Evolutionary conservation across 2,329 filamentous ascomycete species (phyloP), one percentile per base, ranked within the genome.

Genomic region (Penicillium rolfsii): DNA sequence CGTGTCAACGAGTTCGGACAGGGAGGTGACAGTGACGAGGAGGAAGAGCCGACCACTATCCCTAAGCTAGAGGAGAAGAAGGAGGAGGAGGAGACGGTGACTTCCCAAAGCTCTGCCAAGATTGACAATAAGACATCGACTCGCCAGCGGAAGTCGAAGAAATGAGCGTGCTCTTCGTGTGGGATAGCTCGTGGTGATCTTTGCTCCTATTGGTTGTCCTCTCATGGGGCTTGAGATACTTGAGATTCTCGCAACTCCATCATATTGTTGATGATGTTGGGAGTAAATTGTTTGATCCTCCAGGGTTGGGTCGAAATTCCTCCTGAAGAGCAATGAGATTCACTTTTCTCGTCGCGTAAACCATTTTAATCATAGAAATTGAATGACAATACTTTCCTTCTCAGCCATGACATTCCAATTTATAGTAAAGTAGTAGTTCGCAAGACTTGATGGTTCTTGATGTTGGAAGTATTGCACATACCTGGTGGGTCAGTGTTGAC

Each of bases 1-100:
- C 87, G 95, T 64, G 90, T 99, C 74, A 99, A 99, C 77, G 95
- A 99, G 78, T 99, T 98, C 74, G 95, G 95, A 8, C 95, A 98
- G 82, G 95, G 94, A 38, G 95, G 95, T n/a, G 94, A 96, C n/a
- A 90, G 91, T 28, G 91, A 93, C 24, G 82, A 84, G 62, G 79
- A 79, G 38, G 83, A 83, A 50, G 83, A 62, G n/a, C 19, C 61
- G 9, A 38, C 63, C 5, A 49, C 67, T 40, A 55, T 58, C 9
- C 24, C 59, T 19, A 65, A 73, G 30, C 46, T 54, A 0, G 57
- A 59, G 19, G 67, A 71, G 57, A 64, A 66, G 26, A 40, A 54
- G 41, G 53, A 61, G n/a, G 63, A 71, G 46, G 54, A 66, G 19
- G 65, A 69, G 28, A 19, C 41, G 7, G 45, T 64, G 12, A 61